Conservation (phyloP, 768 basidiomycete species). For the Paxillus ammoniavirescens region DNA sequence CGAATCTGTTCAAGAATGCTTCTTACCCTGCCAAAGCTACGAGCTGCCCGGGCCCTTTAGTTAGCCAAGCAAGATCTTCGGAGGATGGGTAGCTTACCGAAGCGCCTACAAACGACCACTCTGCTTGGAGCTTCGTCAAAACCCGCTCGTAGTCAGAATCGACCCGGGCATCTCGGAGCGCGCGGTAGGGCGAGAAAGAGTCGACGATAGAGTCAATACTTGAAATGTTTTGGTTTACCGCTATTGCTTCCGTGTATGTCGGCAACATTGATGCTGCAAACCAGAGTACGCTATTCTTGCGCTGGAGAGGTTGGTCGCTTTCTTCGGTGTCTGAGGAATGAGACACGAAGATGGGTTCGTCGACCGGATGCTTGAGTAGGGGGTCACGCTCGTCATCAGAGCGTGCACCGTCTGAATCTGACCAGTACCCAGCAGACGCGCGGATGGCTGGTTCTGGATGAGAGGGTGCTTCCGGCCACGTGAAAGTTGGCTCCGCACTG, state of each 20-base stretch:
- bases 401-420: slow-evolving; percentile 14
- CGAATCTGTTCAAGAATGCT: not conserved
- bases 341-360: slow-evolving; percentile 18
- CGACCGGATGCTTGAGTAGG: slow-evolving; percentile 6
- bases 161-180: slow-evolving; percentile 39
- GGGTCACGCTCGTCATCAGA: slow-evolving; percentile 22
- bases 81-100: slow-evolving; percentile 38
- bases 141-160: slow-evolving; percentile 53
- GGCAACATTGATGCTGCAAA: slow-evolving; percentile 40
- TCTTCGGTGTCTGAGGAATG: slow-evolving; percentile 18
- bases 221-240: slow-evolving; percentile 24
- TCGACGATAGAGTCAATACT: slow-evolving; percentile 42
- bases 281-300: slow-evolving; percentile 23
- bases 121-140: slow-evolving; percentile 46
- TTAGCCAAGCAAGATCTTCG: not conserved
- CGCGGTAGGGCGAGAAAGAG: slow-evolving; percentile 54
- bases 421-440: slow-evolving; percentile 19
- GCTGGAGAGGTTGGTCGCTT: not conserved
- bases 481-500: slow-evolving; percentile 3
- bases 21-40: slow-evolving; percentile 59
- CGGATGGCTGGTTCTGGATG: slow-evolving; percentile 9
- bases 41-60: slow-evolving; percentile 35
- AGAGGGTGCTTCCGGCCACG: slow-evolving; percentile 11
- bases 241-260: slow-evolving; percentile 42
- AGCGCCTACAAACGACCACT: slow-evolving; percentile 69